phyloP scores from a whole-genome alignment of 2,329 filamentous ascomycete species.

The Aspergillus ibericus region DNA sequence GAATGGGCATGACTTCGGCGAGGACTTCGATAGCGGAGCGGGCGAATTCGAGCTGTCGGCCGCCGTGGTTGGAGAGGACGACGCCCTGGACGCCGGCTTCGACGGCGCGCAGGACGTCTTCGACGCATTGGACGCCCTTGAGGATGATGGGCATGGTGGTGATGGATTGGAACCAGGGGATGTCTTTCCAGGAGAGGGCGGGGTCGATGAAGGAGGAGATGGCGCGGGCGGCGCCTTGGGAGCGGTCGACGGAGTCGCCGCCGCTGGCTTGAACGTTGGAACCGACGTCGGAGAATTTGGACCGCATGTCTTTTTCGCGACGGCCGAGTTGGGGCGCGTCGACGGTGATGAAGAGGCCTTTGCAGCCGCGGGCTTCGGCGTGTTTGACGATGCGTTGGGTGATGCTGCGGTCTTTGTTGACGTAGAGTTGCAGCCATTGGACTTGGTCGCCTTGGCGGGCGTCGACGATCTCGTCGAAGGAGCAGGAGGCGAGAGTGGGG shows the following conservation, averaged over 20 bases:
- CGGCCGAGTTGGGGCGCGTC: conserved; percentile 94
- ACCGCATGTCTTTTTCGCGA: conserved; percentile 96
- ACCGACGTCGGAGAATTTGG: conserved; percentile 82
- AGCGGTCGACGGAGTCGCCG: conserved; percentile 73
- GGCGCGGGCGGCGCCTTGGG: conserved; percentile 88
- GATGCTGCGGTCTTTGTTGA: conserved; percentile 92
- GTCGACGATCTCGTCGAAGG: conserved; percentile 95
- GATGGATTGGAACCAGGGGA: conserved; percentile 86
- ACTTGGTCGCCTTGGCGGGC: conserved; percentile 76
- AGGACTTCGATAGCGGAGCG: conserved; percentile 87
- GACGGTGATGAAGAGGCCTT: conserved; percentile 95
- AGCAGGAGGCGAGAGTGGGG: conserved; percentile 92
- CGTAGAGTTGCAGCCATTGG: conserved; percentile 96
- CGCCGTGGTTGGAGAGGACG: conserved; percentile 94
- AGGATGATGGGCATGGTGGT: conserved; percentile 94
- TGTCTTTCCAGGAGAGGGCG: conserved; percentile 86
- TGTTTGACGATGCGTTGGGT: conserved; percentile 88
- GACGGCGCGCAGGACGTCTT: conserved; percentile 87
- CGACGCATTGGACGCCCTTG: conserved; percentile 94
- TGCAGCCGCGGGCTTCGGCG: conserved; percentile 88
- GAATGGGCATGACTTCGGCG: conserved; percentile 87
- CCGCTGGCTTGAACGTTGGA: conserved; percentile 71
- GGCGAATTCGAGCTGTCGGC: conserved; percentile 88
- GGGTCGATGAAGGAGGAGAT: conserved; percentile 98
- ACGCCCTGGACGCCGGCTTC: conserved; percentile 82